phyloP scores from a whole-genome alignment of 129 eudicot genomes.

The Flaveria sonorensis region DNA sequence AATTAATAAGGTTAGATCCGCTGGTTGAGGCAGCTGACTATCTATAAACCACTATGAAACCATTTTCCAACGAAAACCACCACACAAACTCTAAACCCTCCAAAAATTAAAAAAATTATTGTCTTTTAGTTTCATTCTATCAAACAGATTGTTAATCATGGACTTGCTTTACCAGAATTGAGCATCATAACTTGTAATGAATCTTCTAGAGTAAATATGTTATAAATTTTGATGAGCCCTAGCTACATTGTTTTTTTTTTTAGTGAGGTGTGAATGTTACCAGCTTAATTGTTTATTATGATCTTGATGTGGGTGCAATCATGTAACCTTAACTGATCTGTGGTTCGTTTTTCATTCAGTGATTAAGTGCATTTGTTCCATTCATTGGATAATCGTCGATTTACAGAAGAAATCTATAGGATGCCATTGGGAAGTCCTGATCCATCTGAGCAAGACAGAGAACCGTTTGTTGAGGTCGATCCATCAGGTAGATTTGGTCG shows the following conservation, averaged over 20 bases:
- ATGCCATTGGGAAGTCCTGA: slow-evolving; percentile 41
- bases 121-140: too few species aligned
- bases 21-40: too few species aligned
- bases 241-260: background rate
- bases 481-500: slow-evolving; percentile 77
- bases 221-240: background rate
- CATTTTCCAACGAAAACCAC: too few species aligned
- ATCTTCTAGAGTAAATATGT: background rate
- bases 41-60: too few species aligned
- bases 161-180: background rate
- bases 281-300: too few species aligned
- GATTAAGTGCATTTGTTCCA: background rate
- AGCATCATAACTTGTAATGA: background rate
- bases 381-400: background rate
- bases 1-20: too few species aligned
- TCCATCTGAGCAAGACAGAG: slow-evolving; percentile 50
- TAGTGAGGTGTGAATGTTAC: background rate
- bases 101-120: too few species aligned
- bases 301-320: too few species aligned
- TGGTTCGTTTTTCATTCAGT: background rate
- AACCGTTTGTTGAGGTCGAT: slow-evolving; percentile 67
- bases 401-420: slow-evolving; percentile 20
- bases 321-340: background rate
- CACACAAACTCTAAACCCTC: too few species aligned
- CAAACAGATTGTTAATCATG: background rate